A percentile compares a stretch with the other conserved stretches of the same genome.
Evolutionary conservation across 192 early-diverging fungal genomes (phyloP).

Genomic region (Podochytrium sp.): DNA sequence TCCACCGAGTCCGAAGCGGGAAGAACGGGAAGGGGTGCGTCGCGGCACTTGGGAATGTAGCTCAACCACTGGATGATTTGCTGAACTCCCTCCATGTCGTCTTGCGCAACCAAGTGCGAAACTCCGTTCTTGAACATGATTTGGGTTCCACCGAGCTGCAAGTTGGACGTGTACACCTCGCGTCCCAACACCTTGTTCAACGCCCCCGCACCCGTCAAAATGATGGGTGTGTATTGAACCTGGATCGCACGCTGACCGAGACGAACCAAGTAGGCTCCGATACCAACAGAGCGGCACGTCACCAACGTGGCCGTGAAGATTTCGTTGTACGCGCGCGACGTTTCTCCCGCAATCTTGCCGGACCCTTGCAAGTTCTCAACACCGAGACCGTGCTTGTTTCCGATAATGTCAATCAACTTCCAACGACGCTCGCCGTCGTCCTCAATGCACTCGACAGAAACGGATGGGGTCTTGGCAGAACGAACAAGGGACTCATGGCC

Average conservation of each 20-base stretch:
- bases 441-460: conserved; percentile 72
- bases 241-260: conserved; percentile 96
- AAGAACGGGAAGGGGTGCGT: conserved; percentile 65
- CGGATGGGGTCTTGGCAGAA: conserved; percentile 60
- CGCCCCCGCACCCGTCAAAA: conserved; percentile 94
- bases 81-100: conserved; percentile 90
- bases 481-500: conserved; percentile 64
- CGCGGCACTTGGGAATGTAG: conserved; percentile 79
- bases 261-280: conserved; percentile 97
- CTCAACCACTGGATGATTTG: conserved; percentile 94
- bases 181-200: conserved; percentile 98
- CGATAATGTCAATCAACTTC: conserved; percentile 87
- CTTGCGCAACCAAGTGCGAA: conserved; percentile 93
- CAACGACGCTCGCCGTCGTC: conserved; percentile 79
- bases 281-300: conserved; percentile 95
- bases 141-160: conserved; percentile 97
- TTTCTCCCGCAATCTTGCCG: conserved; percentile 97
- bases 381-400: conserved; percentile 83
- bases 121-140: conserved; percentile 99
- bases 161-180: conserved; percentile 96
- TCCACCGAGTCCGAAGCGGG: conserved; percentile 73
- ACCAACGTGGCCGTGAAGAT: conserved; percentile 97
- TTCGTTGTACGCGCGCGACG: conserved; percentile 93
- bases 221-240: conserved; percentile 98
- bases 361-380: conserved; percentile 97